Base-by-base conservation (phyloP, 2,329 filamentous ascomycete species). In the Aureobasidium sp. region DNA sequence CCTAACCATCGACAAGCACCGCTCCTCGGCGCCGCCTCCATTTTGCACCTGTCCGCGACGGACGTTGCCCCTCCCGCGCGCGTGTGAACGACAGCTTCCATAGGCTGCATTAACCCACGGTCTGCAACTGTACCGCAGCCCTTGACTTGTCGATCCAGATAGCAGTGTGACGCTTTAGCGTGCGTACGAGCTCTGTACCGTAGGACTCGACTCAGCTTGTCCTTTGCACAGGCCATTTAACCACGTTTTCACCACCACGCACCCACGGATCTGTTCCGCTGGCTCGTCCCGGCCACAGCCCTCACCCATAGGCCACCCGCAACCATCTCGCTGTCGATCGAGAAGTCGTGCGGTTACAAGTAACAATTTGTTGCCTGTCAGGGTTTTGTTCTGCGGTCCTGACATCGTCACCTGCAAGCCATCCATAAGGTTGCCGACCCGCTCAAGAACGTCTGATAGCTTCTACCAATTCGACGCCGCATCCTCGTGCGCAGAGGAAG, bases 371-470 rank as follows among this genome's bases (percentile, higher is more conserved):
- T 19, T 37, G 37, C 21, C 25, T 45, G 45, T 60, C 47, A 50
- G 43, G 43, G 21, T 53, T 60, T 46, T 51, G 23, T 31, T 59
- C 45, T 35, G 42, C n/a, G 35, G 45, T 50, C 38, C 27, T 50
- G 31, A 43, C 47, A 38, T 43, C 58, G 35, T 60, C 57, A 50
- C 46, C 21, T 49, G 42, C 42, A 58, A 50, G 37, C 47, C 43
- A 51, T 47, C 58, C 58, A 51, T 54, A 60, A 60, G 58, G 47
- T 51, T 60, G 45, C 58, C 58, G 58, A 49, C 37, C 58, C 55
- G 42, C 42, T 33, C 42, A 31, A 37, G 58, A 60, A 60, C 58
- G 58, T 60, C 58, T 60, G 58, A 60, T 60, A 60, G 58, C 47
- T 54, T 31, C 47, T 60, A 60, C 58, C 58, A 54, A n/a, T 27